Evolutionary conservation across 169 alveolate species (phyloP).

Genomic region (Eimeria brunetti): DNA sequence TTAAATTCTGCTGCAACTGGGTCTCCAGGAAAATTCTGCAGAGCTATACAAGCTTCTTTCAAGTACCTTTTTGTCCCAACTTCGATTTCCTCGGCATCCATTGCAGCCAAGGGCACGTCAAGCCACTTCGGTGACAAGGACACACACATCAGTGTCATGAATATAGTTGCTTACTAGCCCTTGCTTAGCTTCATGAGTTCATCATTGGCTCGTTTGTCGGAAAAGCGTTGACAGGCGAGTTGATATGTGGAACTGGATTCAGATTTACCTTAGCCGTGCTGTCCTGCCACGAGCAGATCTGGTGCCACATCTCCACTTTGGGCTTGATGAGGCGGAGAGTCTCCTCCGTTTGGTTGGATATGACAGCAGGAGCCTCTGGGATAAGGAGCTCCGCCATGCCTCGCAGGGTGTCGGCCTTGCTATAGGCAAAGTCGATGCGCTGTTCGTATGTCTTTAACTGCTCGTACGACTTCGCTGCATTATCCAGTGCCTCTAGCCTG

Average conservation of each 20-base stretch:
- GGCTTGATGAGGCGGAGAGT: conserved; percentile 58
- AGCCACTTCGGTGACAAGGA: conserved; percentile 42
- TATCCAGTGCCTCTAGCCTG: conserved; percentile 21
- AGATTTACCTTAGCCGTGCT: conserved; percentile 28
- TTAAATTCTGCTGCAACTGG: conserved; percentile 82
- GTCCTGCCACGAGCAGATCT: conserved; percentile 59
- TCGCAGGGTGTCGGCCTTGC: conserved; percentile 71
- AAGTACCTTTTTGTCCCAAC: conserved; percentile 26
- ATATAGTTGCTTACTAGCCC: neutral
- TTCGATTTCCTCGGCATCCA: conserved; percentile 68
- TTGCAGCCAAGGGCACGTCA: conserved; percentile 45
- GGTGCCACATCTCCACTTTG: conserved; percentile 74
- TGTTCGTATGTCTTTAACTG: conserved; percentile 42
- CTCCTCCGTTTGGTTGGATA: conserved; percentile 63
- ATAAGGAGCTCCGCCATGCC: conserved; percentile 70
- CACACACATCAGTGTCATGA: neutral
- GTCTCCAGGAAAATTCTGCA: conserved; percentile 60
- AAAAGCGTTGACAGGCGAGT: neutral
- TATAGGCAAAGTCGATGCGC: conserved; percentile 69
- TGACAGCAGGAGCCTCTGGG: conserved; percentile 73
- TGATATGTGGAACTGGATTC: neutral
- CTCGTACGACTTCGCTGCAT: conserved; percentile 44
- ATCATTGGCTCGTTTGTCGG: neutral
- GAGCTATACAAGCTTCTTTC: conserved; percentile 68
- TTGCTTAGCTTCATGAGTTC: neutral